Conservation (phyloP, 345 rosid genomes). For the Eucalyptus erythrocorys region DNA sequence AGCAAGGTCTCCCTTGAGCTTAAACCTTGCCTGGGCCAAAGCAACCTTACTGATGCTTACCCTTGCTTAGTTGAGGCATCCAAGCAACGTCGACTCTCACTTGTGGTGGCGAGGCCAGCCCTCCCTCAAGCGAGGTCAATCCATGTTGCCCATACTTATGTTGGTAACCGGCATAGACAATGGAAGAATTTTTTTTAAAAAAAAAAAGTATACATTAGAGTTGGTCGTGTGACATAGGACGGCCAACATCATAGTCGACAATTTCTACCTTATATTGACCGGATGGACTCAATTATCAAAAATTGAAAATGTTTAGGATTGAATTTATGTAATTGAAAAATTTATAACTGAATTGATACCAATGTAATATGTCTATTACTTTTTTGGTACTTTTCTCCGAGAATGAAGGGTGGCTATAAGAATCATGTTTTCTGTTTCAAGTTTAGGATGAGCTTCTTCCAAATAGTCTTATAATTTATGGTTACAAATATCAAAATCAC, state of each 20-base stretch:
- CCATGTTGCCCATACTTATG: background rate
- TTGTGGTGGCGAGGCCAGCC: too few species aligned
- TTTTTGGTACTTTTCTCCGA: too few species aligned
- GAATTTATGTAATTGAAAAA: too few species aligned
- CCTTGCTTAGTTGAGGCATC: background rate
- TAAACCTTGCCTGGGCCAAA: too few species aligned
- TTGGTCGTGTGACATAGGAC: fast-evolving
- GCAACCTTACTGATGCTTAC: background rate
- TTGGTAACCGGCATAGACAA: background rate
- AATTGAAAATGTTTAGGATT: too few species aligned
- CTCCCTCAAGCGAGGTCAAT: background rate
- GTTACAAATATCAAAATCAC: background rate
- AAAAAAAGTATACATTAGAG: background rate
- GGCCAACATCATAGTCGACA: fast-evolving
- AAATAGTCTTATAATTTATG: background rate
- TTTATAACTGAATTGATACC: background rate
- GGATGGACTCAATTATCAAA: too few species aligned
- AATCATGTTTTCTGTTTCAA: background rate
- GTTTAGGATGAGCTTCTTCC: background rate
- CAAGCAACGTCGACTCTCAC: background rate
- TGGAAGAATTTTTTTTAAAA: too few species aligned
- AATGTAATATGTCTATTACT: too few species aligned
- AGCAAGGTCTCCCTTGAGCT: too few species aligned
- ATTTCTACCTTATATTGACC: too few species aligned
- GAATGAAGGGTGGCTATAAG: background rate